phyloP scores from a whole-genome alignment of 768 basidiomycete species.

The Suillus sp. region DNA sequence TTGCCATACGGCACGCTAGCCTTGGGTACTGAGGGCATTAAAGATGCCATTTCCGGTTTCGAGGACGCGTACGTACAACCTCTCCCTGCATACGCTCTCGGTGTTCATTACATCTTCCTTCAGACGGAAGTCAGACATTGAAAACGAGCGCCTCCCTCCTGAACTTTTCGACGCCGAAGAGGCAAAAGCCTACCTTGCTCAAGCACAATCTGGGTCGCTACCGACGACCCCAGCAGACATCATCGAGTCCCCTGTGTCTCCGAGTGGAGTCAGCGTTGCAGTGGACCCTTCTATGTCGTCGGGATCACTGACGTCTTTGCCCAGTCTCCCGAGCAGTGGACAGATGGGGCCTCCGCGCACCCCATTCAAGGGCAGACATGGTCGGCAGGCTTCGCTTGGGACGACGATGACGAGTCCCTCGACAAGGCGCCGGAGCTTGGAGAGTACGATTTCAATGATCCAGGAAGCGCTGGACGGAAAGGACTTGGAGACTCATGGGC shows the following conservation, averaged over 20 bases:
- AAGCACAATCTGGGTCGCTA: constrained; percentile 36
- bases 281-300: constrained; percentile 36
- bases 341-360: constrained; percentile 29
- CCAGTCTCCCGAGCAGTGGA: constrained; percentile 23
- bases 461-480: constrained; percentile 89
- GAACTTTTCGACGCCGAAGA: constrained; percentile 85
- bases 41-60: constrained; percentile 90
- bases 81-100: not conserved
- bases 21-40: constrained; percentile 91
- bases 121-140: constrained; percentile 96
- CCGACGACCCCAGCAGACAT: constrained; percentile 56
- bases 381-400: constrained; percentile 63
- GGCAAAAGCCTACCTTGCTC: constrained; percentile 60
- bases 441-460: constrained; percentile 95
- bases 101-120: not conserved
- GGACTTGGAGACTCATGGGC: constrained; percentile 37
- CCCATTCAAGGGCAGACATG: constrained; percentile 67
- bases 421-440: constrained; percentile 86
- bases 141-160: constrained; percentile 97
- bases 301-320: constrained; percentile 27
- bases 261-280: constrained; percentile 47
- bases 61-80: constrained; percentile 83
- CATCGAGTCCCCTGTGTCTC: constrained; percentile 45
- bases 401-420: constrained; percentile 93
- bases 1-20: constrained; percentile 85